These are phyloP conservation scores for Mariannaea elegans DNA, from an alignment of 2,329 filamentous ascomycete genomes.

Conservation along the genomic window DNA sequence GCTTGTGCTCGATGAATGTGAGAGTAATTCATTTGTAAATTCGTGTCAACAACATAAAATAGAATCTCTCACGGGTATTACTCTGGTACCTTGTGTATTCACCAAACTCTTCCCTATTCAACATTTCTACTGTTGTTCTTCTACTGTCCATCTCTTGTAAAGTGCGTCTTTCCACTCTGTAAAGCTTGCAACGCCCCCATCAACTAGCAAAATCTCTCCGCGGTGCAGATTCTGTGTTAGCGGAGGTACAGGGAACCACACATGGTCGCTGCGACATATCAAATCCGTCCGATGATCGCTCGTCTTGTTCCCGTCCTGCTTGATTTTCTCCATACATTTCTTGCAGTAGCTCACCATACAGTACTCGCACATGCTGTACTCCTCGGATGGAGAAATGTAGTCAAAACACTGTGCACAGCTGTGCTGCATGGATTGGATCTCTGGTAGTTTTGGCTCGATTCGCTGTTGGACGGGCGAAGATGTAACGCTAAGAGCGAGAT, in stretches of 20 bases:
- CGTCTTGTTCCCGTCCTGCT: conserved; percentile 42
- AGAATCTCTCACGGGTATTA: too few species aligned
- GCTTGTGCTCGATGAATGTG: too few species aligned
- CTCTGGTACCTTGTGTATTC: too few species aligned
- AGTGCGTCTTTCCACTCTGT: conserved; percentile 48
- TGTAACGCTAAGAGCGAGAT: conserved; percentile 38
- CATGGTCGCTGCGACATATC: conserved; percentile 48
- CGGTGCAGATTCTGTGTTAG: conserved; percentile 46
- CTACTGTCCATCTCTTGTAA: conserved; percentile 41
- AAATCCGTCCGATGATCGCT: conserved; percentile 40
- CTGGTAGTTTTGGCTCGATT: conserved; percentile 48
- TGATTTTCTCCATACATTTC: conserved; percentile 46
- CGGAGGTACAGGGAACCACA: conserved; percentile 51
- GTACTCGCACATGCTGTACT: conserved; percentile 48
- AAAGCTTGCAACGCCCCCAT: conserved; percentile 45
- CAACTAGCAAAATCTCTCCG: conserved; percentile 49
- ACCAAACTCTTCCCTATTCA: too few species aligned
- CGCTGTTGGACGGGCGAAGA: conserved; percentile 42
- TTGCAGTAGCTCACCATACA: conserved; percentile 52
- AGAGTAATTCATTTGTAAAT: too few species aligned
- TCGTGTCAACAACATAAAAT: too few species aligned
- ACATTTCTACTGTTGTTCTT: not conserved
- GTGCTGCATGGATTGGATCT: conserved; percentile 45
- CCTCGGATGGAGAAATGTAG: conserved; percentile 42
- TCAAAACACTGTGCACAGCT: conserved; percentile 51